phyloP scores from a whole-genome alignment of 257 asterid genomes.

The Oldenlandia corymbosa region DNA sequence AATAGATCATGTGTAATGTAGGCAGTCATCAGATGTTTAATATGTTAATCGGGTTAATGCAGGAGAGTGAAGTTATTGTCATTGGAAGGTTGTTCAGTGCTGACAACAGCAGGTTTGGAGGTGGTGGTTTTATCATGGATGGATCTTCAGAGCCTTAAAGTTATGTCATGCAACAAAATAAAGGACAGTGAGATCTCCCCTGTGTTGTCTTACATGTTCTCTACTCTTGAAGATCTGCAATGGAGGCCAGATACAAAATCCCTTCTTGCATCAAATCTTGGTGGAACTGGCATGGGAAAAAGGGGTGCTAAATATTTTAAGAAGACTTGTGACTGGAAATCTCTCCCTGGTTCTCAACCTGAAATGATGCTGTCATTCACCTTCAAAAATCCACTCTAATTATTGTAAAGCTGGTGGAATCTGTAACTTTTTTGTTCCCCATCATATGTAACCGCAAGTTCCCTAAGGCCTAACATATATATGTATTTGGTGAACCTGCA shows the following conservation, averaged over 20 bases:
- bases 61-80: conserved; percentile 50
- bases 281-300: conserved; percentile 55
- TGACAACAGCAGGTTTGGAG: conserved; percentile 62
- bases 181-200: conserved; percentile 55
- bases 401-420: neutral
- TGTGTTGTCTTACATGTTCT: conserved; percentile 40
- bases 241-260: conserved; percentile 65
- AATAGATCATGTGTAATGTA: too few relatives aligned
- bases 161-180: conserved; percentile 52
- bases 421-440: neutral
- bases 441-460: neutral
- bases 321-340: conserved; percentile 57
- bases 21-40: neutral
- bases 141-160: conserved; percentile 56
- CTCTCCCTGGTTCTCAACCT: conserved; percentile 37
- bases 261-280: conserved; percentile 40
- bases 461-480: neutral
- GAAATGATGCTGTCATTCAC: neutral
- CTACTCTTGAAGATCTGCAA: conserved; percentile 47
- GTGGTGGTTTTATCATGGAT: conserved; percentile 42
- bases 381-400: neutral
- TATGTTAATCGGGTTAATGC: too few relatives aligned
- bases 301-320: conserved; percentile 53
- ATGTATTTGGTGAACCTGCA: neutral
- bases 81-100: conserved; percentile 62